Evolutionary conservation across 2,329 filamentous ascomycete species (phyloP), one percentile per base, ranked within the genome.

Genomic region (Alternaria dauci): DNA sequence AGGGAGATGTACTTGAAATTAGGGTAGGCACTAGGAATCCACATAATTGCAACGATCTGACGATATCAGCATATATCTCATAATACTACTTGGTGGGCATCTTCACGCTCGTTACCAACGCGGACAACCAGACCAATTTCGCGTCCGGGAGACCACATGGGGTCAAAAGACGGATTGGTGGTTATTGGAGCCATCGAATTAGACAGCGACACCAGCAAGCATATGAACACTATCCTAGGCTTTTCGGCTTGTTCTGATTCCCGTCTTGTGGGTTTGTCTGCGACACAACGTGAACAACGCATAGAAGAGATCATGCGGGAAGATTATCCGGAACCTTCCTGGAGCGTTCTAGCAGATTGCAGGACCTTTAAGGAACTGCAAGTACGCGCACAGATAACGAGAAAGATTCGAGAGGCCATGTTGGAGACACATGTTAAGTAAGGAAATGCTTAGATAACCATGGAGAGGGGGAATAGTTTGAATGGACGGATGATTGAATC

Each of bases 61-160:
- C n/a, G 8, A 6, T 20, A 9, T 0, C n/a, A 39, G n/a, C 1
- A 9, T 4, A 20, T 20, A 2, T 1, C 0, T 2, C 38, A 39
- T 39, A 20, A 3, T 18, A 9, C 1, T 11, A 3, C 0, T 20
- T 39, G 38, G 38, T 11, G 11, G 1, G 8, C 38, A 1, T 5
- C n/a, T 9, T n/a, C 2, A 5, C 18, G 38, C 4, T 9, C 38
- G 4, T 12, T 39, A 6, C 3, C 3, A 39, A 11, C 4, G n/a
- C 4, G 3, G 4, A 20, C 8, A 20, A 9, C 4, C 8, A 0
- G 18, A 1, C n/a, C 38, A n/a, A 20, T 16, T 4, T 23, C 20
- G 20, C 20, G 20, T 12, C 32, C 11, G 11, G 8, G 11, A 34
- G 32, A 4, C 2, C 9, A 34, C 4, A 34, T 2, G 2, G 4